Evolutionary conservation across 2,329 filamentous ascomycete genomes (phyloP).

Genomic region (Fusarium torreyae): DNA sequence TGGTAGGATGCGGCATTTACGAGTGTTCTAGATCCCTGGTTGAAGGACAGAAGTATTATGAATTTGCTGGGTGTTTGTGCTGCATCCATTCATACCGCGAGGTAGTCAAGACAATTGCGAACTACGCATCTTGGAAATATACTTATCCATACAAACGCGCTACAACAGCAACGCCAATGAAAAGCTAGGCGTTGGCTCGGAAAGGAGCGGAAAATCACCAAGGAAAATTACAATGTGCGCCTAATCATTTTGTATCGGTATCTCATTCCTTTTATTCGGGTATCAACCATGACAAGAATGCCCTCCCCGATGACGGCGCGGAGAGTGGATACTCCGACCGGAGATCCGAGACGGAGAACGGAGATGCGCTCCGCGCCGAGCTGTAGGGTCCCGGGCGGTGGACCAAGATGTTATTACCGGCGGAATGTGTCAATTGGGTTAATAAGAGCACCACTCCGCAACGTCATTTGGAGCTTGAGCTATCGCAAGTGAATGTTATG

Average conservation of each 20-base stretch:
- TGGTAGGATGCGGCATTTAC: not conserved
- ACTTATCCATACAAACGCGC: not conserved
- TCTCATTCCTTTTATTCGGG: constrained; percentile 30
- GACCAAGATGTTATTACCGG: constrained; percentile 25
- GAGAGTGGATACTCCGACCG: constrained; percentile 43
- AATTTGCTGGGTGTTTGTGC: too few relatives aligned
- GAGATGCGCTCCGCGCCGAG: constrained; percentile 50
- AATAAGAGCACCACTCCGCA: constrained; percentile 1
- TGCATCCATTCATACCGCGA: too few relatives aligned
- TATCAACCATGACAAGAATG: constrained; percentile 22
- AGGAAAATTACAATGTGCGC: too few relatives aligned
- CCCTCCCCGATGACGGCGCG: constrained; percentile 48
- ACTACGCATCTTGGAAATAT: not conserved
- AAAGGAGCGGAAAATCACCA: too few relatives aligned
- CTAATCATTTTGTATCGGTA: constrained; percentile 5
- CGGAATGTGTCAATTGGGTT: constrained; percentile 22
- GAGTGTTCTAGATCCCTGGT: not conserved
- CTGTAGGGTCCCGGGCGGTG: constrained; percentile 36
- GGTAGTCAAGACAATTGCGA: not conserved
- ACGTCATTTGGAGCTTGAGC: not conserved
- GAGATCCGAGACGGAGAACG: constrained; percentile 49
- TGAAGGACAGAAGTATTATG: not conserved
- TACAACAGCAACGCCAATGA: not conserved
- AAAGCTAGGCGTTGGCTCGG: too few relatives aligned
- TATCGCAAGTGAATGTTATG: not conserved